Evolutionary conservation across 345 rosid species (phyloP).

Genomic region (Eucalyptus curtisii): DNA sequence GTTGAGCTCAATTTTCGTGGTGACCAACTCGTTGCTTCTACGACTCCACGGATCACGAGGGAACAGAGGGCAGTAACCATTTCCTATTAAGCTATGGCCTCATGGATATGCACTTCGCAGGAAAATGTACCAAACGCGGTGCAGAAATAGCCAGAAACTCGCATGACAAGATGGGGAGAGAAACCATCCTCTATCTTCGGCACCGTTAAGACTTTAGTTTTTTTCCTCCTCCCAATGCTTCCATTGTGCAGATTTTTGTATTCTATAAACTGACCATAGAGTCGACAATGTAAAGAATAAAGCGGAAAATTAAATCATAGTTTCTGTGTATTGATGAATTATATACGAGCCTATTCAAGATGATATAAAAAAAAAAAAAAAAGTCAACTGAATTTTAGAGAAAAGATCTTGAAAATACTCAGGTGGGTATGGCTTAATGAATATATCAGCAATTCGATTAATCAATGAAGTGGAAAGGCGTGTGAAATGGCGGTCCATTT

Average conservation of each 20-base stretch:
- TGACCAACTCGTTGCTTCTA: constrained; percentile 76
- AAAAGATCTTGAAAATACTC: background rate
- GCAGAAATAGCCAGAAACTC: background rate
- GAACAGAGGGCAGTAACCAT: background rate
- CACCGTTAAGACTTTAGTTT: background rate
- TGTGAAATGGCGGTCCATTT: no score
- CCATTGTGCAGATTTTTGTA: background rate
- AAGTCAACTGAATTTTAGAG: background rate
- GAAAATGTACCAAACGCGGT: background rate
- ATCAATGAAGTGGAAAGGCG: no score
- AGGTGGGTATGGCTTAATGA: background rate
- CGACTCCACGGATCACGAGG: constrained; percentile 37
- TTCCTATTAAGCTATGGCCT: background rate
- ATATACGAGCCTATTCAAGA: background rate
- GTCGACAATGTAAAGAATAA: background rate
- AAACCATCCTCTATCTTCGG: background rate
- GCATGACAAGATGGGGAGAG: background rate
- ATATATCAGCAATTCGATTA: no score
- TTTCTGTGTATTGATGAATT: background rate
- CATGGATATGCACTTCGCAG: background rate
- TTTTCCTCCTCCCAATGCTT: background rate
- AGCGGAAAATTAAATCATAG: background rate
- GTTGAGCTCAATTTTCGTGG: constrained; percentile 78
- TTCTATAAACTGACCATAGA: background rate
- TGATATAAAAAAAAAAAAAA: no score